Evolutionary conservation across 352 stramenopile species (phyloP).

Genomic region (Globisporangium nagaii): DNA sequence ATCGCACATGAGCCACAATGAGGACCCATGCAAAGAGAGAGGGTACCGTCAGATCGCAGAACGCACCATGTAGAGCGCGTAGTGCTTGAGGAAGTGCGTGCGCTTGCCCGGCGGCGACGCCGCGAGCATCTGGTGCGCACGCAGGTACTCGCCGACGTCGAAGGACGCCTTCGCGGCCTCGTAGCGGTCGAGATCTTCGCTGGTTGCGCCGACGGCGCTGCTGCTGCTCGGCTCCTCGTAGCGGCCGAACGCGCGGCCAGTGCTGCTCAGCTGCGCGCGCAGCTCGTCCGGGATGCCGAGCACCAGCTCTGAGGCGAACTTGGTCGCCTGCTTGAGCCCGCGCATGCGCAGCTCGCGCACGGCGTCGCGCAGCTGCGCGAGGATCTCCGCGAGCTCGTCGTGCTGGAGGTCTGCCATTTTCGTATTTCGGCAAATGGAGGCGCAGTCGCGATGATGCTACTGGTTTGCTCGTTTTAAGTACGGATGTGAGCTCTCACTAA

Average conservation of each 20-base stretch:
- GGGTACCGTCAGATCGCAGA: no score
- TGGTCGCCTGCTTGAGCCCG: conserved; percentile 59
- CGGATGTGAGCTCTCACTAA: background rate
- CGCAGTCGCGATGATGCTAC: background rate
- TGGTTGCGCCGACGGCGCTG: background rate
- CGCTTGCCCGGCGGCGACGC: conserved; percentile 7
- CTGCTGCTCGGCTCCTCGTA: background rate
- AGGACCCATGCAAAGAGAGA: no score
- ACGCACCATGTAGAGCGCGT: conserved; percentile 64
- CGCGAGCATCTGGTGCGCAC: conserved; percentile 54
- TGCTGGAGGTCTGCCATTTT: conserved; percentile 6
- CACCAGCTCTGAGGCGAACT: conserved; percentile 73
- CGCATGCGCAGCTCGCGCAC: conserved; percentile 44
- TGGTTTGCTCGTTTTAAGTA: background rate
- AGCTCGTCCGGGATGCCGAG: conserved; percentile 50
- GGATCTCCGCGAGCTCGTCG: conserved; percentile 22
- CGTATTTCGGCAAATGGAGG: background rate
- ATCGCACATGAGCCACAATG: background rate
- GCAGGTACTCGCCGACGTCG: conserved; percentile 70
- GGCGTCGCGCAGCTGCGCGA: conserved; percentile 43
- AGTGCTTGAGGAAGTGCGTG: conserved; percentile 69
- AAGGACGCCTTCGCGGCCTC: conserved; percentile 66
- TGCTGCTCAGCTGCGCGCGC: conserved; percentile 23
- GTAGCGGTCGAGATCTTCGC: conserved; percentile 32
- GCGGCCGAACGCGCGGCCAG: background rate